phyloP scores from a whole-genome alignment of 139 green algal species.

The Ettlia oleoabundans region DNA sequence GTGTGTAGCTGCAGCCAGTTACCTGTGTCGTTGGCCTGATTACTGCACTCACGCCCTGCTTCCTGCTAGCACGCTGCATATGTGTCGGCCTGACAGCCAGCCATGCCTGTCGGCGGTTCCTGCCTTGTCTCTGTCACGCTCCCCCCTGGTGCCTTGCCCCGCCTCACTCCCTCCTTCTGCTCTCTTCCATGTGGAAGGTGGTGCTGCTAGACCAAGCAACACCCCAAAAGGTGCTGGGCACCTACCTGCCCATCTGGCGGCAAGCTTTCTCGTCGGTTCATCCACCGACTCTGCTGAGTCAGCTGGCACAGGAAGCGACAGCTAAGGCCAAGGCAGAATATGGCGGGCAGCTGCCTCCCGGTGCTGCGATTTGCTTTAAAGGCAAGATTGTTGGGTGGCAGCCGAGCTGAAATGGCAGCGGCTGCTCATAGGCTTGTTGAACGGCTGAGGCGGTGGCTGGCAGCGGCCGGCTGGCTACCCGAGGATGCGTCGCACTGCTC shows the following conservation, averaged over 20 bases:
- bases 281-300: background rate
- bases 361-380: slow-evolving; percentile 2
- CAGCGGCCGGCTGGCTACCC: no score
- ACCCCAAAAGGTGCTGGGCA: background rate
- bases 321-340: background rate
- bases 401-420: no score
- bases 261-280: background rate
- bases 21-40: no score
- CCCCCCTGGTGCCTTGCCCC: background rate
- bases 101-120: background rate
- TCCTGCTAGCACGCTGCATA: no score
- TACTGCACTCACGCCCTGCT: no score
- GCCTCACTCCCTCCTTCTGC: background rate
- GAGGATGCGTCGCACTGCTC: no score
- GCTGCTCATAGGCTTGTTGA: no score
- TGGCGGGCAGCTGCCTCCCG: background rate
- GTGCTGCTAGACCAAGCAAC: background rate
- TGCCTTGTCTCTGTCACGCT: background rate
- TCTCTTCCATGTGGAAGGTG: background rate
- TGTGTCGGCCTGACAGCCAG: no score
- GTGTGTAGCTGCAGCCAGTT: background rate
- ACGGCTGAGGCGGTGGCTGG: no score
- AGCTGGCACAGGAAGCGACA: background rate
- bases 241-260: background rate
- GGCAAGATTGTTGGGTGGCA: no score